A percentile compares a stretch with the other conserved stretches of the same genome.
phyloP scores from a whole-genome alignment of 139 green algal species.

The Deuterostichococcus epilithicus region DNA sequence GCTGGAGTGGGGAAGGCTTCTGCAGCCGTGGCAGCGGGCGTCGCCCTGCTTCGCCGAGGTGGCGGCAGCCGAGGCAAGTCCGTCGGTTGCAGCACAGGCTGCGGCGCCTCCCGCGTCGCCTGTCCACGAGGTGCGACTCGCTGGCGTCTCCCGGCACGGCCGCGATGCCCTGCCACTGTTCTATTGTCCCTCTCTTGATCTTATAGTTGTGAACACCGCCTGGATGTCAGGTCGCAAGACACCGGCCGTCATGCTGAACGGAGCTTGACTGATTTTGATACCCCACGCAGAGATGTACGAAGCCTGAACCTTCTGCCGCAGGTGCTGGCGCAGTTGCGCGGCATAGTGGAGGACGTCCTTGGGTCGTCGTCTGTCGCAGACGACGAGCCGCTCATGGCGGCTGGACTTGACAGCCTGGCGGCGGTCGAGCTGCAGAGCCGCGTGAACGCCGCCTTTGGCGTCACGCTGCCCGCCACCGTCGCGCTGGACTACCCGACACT shows the following conservation, averaged over 20 bases:
- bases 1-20: background rate
- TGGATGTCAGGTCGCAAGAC: no score
- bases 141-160: no score
- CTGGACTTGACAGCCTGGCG: constrained; percentile 58
- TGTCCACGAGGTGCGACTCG: no score
- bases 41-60: background rate
- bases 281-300: no score
- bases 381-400: constrained; percentile 60
- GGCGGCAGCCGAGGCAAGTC: background rate
- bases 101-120: background rate
- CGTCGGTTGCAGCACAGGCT: background rate
- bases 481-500: constrained; percentile 47
- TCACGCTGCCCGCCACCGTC: constrained; percentile 56
- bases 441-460: constrained; percentile 21
- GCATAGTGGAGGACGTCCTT: background rate
- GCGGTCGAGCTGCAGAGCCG: constrained; percentile 18
- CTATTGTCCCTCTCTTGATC: no score
- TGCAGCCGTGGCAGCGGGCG: background rate
- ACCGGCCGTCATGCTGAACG: no score
- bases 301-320: background rate
- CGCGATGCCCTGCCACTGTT: no score
- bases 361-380: constrained; percentile 3
- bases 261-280: no score
- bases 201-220: no score
- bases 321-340: background rate